Evolutionary conservation across 2,329 filamentous ascomycete species (phyloP), one percentile per base, ranked within the genome.

Genomic region (Didymella sp.): DNA sequence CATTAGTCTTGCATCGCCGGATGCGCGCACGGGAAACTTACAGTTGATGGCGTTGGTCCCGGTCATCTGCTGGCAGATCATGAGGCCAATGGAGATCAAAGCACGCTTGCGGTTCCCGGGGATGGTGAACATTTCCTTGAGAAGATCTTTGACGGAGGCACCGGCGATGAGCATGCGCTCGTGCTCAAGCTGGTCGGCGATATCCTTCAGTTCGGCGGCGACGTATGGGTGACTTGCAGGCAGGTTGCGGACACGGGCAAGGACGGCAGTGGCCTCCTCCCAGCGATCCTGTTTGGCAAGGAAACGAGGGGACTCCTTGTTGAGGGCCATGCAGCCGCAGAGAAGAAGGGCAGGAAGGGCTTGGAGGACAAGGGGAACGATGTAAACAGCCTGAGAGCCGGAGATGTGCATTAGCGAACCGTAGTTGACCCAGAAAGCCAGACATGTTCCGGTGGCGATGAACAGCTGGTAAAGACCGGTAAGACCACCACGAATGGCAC

Each of bases 31-130:
- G n/a, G n/a, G n/a, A n/a, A n/a, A n/a, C n/a, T n/a, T n/a, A n/a
- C n/a, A 89, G 72, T 88, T 77, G 61, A 76, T 76, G 24, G 74
- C 74, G 19, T 76, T 77, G 2, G 73, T 76, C 17, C 87, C 87
- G 0, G 88, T 90, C 84, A 90, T 88, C 71, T 90, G 88, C 72
- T 91, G 88, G 72, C 86, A 90, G 35, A 89, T 77, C 87, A 82
- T 85, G 31, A 81, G 76, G 13, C 73, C 87, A 80, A 91, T 83
- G 27, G 85, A 87, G 54, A 90, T 82, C 43, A 89, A 73, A 2
- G 84, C 85, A 47, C 88, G 83, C 66, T 87, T 87, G 55, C 88
- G 81, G 51, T 86, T 84, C 8, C 75, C 74, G 6, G 75, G 75
- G 44, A 78, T 73, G 15, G 68, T 72, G 80, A 81, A 84, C 75